phyloP scores from a whole-genome alignment of 768 basidiomycete genomes.

The Leccinum sublutescens region DNA sequence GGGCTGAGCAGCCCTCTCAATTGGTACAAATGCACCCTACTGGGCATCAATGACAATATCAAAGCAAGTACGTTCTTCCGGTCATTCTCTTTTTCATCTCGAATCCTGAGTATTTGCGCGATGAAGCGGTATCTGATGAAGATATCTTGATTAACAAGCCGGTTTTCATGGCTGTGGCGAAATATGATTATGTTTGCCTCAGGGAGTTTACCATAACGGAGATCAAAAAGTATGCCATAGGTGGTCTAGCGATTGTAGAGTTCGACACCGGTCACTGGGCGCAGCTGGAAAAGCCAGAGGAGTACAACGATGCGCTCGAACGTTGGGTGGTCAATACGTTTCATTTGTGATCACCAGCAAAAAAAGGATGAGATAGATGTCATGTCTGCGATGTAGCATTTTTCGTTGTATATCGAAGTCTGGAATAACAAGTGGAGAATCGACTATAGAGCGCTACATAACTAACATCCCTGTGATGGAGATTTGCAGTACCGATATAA shows the following conservation, averaged over 20 bases:
- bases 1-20: constrained; percentile 36
- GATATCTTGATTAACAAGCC: constrained; percentile 34
- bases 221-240: constrained; percentile 29
- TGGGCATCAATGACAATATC: constrained; percentile 29
- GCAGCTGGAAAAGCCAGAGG: constrained; percentile 33
- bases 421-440: not conserved
- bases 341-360: constrained; percentile 3
- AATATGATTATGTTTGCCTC: constrained; percentile 35
- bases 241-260: constrained; percentile 30
- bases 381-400: constrained; percentile 2
- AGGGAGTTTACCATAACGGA: constrained; percentile 21
- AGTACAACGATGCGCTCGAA: constrained; percentile 36
- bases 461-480: not conserved
- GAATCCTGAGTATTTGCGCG: not conserved
- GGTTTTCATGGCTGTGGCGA: constrained; percentile 37
- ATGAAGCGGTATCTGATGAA: constrained; percentile 23
- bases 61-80: constrained; percentile 24
- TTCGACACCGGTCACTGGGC: constrained; percentile 41
- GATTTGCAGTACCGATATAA: constrained; percentile 5
- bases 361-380: not conserved
- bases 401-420: not conserved
- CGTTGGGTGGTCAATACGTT: constrained; percentile 31
- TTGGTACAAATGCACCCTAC: constrained; percentile 37
- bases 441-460: not conserved
- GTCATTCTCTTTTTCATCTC: not conserved